These are phyloP conservation scores for Leccinum pellstonianum DNA, from an alignment of 768 basidiomycete genomes.

Conservation along the genomic window DNA sequence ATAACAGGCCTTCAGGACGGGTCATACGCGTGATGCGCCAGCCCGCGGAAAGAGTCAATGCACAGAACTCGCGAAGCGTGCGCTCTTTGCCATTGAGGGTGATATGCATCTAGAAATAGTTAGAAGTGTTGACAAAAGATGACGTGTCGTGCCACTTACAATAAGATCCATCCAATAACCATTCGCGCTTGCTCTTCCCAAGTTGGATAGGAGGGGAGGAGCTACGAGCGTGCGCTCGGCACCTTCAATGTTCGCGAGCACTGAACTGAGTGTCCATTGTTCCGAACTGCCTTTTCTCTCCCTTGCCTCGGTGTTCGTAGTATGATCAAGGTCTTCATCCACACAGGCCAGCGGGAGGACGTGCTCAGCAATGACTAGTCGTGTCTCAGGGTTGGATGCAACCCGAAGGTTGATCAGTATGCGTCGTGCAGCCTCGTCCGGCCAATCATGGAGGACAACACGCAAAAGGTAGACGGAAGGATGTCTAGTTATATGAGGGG, in stretches of 20 bases:
- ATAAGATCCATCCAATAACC: slow-evolving; percentile 72
- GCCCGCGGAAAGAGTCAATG: slow-evolving; percentile 53
- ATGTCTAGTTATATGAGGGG: slow-evolving; percentile 29
- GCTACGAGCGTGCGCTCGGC: slow-evolving; percentile 53
- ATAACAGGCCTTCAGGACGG: slow-evolving; percentile 59
- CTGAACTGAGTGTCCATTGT: slow-evolving; percentile 30
- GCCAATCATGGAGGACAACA: slow-evolving; percentile 78
- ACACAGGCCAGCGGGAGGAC: slow-evolving; percentile 67
- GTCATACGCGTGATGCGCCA: slow-evolving; percentile 61
- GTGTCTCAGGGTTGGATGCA: slow-evolving; percentile 43
- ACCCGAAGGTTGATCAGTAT: slow-evolving; percentile 47
- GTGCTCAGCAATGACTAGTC: slow-evolving; percentile 69
- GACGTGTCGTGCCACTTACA: slow-evolving; percentile 34
- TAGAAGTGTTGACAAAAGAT: background rate
- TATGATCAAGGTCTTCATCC: slow-evolving; percentile 37
- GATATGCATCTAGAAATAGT: slow-evolving; percentile 56
- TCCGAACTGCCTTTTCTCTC: background rate
- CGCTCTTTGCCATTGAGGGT: slow-evolving; percentile 70
- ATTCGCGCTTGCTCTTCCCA: slow-evolving; percentile 66
- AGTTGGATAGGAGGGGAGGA: slow-evolving; percentile 65
- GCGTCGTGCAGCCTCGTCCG: slow-evolving; percentile 50
- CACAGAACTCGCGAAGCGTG: slow-evolving; percentile 61
- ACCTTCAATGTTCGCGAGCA: slow-evolving; percentile 46
- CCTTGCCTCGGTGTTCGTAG: slow-evolving; percentile 6
- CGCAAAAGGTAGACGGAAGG: slow-evolving; percentile 70